These are phyloP conservation scores for Sanguinoderma infundibulare DNA, from an alignment of 1,284 basidiomycete genomes.

Conservation along the genomic window DNA sequence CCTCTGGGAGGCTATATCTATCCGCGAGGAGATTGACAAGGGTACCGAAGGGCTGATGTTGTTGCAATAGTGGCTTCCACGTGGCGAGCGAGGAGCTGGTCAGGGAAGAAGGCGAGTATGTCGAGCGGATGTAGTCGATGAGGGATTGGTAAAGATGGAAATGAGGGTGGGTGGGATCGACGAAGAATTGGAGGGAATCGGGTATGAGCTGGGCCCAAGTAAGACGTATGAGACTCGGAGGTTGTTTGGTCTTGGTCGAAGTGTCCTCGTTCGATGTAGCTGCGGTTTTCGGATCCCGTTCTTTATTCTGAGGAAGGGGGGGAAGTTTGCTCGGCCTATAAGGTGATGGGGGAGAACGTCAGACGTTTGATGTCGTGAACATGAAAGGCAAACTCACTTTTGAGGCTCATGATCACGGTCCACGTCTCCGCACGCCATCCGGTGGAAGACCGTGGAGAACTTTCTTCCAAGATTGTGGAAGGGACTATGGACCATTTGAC, in stretches of 20 bases:
- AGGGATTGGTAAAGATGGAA: conserved; percentile 2
- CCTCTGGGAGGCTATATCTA: neutral
- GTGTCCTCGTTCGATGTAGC: neutral
- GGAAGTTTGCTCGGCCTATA: neutral
- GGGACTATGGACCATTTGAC: neutral
- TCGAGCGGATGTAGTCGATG: neutral
- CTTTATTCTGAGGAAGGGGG: neutral
- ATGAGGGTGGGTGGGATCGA: neutral
- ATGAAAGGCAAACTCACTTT: neutral
- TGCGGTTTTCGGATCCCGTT: neutral
- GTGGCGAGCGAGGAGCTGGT: neutral
- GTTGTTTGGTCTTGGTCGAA: neutral
- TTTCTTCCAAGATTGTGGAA: neutral
- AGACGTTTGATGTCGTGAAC: neutral
- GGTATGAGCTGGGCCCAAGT: neutral
- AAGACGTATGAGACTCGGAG: neutral
- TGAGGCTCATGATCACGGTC: neutral
- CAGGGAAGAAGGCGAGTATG: neutral
- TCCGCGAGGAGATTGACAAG: conserved; percentile 3
- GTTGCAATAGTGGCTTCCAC: neutral
- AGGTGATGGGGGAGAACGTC: too few species aligned
- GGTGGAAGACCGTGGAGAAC: neutral
- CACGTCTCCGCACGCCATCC: neutral
- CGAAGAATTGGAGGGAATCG: neutral
- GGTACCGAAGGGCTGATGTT: neutral